phyloP scores from a whole-genome alignment of 1,284 basidiomycete genomes.

The Ceratobasidium sp. region DNA sequence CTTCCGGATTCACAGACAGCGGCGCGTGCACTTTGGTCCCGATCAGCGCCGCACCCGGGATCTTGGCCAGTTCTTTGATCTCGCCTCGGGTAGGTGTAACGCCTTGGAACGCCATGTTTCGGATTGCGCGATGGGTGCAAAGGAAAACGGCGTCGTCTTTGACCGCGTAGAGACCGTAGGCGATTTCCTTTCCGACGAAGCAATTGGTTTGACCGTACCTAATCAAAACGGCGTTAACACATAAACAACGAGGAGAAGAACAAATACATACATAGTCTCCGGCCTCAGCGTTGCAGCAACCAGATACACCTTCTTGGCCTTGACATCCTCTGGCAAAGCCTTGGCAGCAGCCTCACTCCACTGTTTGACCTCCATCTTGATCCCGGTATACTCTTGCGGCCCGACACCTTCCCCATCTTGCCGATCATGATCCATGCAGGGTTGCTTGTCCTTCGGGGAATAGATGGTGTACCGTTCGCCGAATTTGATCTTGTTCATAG shows the following conservation, averaged over 20 bases:
- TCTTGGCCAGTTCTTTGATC: constrained; percentile 77
- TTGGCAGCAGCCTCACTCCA: constrained; percentile 77
- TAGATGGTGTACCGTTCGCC: constrained; percentile 87
- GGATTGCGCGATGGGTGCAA: constrained; percentile 90
- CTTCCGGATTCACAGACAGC: constrained; percentile 84
- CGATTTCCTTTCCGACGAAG: constrained; percentile 92
- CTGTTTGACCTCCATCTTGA: constrained; percentile 95
- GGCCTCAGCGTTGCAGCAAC: constrained; percentile 97
- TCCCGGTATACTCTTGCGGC: constrained; percentile 95
- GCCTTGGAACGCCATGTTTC: constrained; percentile 98
- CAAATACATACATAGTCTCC: constrained; percentile 96
- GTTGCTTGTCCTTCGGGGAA: constrained; percentile 99
- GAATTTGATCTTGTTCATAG: constrained; percentile 57
- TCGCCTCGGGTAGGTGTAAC: constrained; percentile 70
- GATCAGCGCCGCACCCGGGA: constrained; percentile 85
- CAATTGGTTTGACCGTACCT: constrained; percentile 99
- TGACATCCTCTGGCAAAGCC: constrained; percentile 71
- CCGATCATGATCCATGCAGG: constrained; percentile 99
- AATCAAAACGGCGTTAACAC: too few species aligned
- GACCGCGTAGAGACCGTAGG: constrained; percentile 92
- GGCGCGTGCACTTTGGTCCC: constrained; percentile 95
- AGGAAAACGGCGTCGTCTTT: constrained; percentile 87
- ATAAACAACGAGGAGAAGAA: too few species aligned
- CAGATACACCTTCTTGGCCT: constrained; percentile 86
- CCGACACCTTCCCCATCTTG: constrained; percentile 95